phyloP scores from a whole-genome alignment of 2,329 filamentous ascomycete species.

The Sarocladium strictum region DNA sequence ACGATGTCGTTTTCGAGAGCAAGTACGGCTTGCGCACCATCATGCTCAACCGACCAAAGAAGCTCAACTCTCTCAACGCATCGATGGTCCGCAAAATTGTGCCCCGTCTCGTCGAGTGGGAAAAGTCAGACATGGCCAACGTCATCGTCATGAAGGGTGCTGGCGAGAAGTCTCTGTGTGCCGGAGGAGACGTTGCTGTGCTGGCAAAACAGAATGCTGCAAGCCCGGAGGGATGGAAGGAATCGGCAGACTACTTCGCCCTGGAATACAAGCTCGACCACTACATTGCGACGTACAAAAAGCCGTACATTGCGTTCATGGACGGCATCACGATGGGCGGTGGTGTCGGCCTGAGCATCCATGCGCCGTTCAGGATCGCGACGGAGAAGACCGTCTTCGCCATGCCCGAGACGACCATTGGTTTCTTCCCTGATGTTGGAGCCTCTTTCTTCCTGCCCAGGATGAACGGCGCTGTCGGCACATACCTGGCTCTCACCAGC shows the following conservation, averaged over 20 bases:
- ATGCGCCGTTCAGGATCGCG: conserved; percentile 93
- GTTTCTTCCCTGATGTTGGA: conserved; percentile 97
- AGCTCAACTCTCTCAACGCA: conserved; percentile 85
- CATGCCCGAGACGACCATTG: conserved; percentile 98
- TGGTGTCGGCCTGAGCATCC: conserved; percentile 87
- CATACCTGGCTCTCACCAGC: conserved; percentile 89
- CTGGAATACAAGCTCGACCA: conserved; percentile 97
- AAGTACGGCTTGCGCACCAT: conserved; percentile 86
- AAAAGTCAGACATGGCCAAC: conserved; percentile 90
- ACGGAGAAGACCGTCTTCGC: conserved; percentile 94
- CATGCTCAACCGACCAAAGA: conserved; percentile 87
- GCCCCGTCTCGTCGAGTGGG: conserved; percentile 85
- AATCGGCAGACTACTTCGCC: conserved; percentile 79
- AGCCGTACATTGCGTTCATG: conserved; percentile 93
- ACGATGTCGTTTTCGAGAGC: conserved; percentile 90
- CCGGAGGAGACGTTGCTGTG: conserved; percentile 81
- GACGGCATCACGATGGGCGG: conserved; percentile 99
- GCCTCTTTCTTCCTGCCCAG: conserved; percentile 92
- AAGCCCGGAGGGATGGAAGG: conserved; percentile 62
- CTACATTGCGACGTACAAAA: conserved; percentile 85
- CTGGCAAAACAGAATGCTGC: conserved; percentile 69
- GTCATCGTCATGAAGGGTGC: conserved; percentile 88
- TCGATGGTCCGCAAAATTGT: conserved; percentile 96
- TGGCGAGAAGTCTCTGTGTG: conserved; percentile 80
- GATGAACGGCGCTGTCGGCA: conserved; percentile 80